Evolutionary conservation across 257 asterid genomes (phyloP).

Genomic region (Rubia yunnanensis): DNA sequence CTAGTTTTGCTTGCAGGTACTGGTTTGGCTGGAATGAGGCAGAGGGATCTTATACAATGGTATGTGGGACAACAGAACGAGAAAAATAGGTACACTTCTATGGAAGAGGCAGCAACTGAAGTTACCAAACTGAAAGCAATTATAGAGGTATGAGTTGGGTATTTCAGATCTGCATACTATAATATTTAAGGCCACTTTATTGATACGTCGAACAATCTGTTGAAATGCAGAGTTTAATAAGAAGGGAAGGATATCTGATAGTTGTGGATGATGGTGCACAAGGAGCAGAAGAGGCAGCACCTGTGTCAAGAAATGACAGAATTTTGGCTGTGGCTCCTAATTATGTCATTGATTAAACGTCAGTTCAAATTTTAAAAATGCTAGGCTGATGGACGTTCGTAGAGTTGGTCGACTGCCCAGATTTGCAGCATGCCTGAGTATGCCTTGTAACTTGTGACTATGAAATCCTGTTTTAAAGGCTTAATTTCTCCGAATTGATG

Average conservation of each 20-base stretch:
- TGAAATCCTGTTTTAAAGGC: not conserved
- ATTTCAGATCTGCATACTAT: not conserved
- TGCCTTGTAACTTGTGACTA: not conserved
- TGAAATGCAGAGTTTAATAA: conserved; percentile 62
- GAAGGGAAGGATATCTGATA: conserved; percentile 85
- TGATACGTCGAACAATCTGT: not conserved
- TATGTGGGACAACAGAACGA: conserved; percentile 72
- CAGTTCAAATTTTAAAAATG: not conserved
- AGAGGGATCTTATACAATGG: conserved; percentile 87
- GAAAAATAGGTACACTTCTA: conserved; percentile 54
- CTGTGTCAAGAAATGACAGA: conserved; percentile 64
- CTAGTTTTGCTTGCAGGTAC: conserved; percentile 28
- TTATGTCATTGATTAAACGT: conserved; percentile 53
- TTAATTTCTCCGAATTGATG: not conserved
- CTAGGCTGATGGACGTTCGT: not conserved
- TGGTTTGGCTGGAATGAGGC: conserved; percentile 83
- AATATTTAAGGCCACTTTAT: not conserved
- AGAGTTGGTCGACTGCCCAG: not conserved
- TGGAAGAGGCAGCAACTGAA: conserved; percentile 81
- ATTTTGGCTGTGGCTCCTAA: conserved; percentile 89
- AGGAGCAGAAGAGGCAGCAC: conserved; percentile 29
- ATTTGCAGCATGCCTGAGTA: not conserved
- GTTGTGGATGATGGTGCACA: conserved; percentile 79
- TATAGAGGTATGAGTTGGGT: conserved; percentile 49
- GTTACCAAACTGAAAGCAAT: conserved; percentile 72